Evolutionary conservation across 768 basidiomycete genomes (phyloP).

Genomic region (Boletales sp.): DNA sequence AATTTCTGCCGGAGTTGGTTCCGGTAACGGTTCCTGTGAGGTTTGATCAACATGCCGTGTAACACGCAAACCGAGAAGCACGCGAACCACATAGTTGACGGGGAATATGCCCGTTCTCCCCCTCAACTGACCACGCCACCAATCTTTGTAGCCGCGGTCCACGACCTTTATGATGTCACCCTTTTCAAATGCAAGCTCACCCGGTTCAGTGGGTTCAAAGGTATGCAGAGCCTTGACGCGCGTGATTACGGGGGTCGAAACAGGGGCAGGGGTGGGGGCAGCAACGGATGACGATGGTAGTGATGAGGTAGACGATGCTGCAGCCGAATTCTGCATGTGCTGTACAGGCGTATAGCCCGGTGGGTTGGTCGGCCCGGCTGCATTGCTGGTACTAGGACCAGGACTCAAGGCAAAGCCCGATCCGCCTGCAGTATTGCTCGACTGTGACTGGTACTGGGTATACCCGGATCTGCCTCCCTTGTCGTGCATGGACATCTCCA

Average conservation of each 20-base stretch:
- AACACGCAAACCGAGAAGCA: background rate
- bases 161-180: constrained; percentile 95
- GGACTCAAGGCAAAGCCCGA: constrained; percentile 21
- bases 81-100: constrained; percentile 88
- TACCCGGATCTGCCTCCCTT: constrained; percentile 73
- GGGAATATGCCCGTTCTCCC: constrained; percentile 95
- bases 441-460: constrained; percentile 41
- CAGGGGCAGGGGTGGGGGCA: constrained; percentile 9
- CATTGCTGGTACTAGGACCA: constrained; percentile 21
- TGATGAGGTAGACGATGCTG: constrained; percentile 28
- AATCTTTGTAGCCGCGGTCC: constrained; percentile 90
- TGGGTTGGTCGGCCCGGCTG: constrained; percentile 38
- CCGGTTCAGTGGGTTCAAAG: constrained; percentile 83
- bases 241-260: constrained; percentile 49
- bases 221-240: constrained; percentile 87
- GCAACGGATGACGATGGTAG: constrained; percentile 20
- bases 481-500: constrained; percentile 92
- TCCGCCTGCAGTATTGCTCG: constrained; percentile 32
- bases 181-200: constrained; percentile 87
- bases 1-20: constrained; percentile 73
- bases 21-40: constrained; percentile 75
- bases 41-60: background rate
- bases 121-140: constrained; percentile 93
- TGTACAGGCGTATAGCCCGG: constrained; percentile 59
- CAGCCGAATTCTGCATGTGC: constrained; percentile 38